Evolutionary conservation across 2,329 filamentous ascomycete species (phyloP).

Genomic region (Botrytis sinoallii): DNA sequence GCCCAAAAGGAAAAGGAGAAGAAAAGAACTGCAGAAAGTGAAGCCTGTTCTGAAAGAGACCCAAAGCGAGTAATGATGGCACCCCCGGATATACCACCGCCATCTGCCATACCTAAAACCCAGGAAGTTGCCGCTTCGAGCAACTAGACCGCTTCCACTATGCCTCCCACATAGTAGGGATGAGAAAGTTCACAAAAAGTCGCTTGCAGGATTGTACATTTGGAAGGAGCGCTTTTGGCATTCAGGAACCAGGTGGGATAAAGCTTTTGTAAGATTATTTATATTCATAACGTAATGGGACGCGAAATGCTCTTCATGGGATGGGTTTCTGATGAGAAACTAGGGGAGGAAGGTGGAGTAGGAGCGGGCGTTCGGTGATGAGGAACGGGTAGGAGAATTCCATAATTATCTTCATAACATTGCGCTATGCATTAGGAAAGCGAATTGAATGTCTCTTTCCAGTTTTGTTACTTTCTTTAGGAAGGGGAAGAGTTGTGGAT

Average conservation of each 20-base stretch:
- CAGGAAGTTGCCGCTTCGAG: neutral
- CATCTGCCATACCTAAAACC: slow-evolving; percentile 2
- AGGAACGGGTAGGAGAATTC: neutral
- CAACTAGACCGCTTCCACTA: neutral
- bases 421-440: neutral
- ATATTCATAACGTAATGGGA: slow-evolving; percentile 6
- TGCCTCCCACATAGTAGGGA: neutral
- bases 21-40: slow-evolving; percentile 32
- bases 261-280: slow-evolving; percentile 17
- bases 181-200: neutral
- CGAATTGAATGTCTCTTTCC: neutral
- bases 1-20: slow-evolving; percentile 37
- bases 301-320: slow-evolving; percentile 7
- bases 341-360: neutral
- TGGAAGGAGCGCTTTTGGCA: slow-evolving; percentile 3
- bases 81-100: slow-evolving; percentile 23
- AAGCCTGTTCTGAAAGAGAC: slow-evolving; percentile 27
- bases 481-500: neutral
- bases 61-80: slow-evolving; percentile 33
- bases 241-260: neutral
- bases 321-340: slow-evolving; percentile 4
- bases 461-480: neutral
- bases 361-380: slow-evolving; percentile 7
- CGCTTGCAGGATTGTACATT: slow-evolving; percentile 9
- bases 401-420: neutral